Percentiles rank a stretch among this genome's conserved stretches.
Evolutionary conservation across 2,329 filamentous ascomycete genomes (phyloP).

Genomic region (Colletotrichum sp.): DNA sequence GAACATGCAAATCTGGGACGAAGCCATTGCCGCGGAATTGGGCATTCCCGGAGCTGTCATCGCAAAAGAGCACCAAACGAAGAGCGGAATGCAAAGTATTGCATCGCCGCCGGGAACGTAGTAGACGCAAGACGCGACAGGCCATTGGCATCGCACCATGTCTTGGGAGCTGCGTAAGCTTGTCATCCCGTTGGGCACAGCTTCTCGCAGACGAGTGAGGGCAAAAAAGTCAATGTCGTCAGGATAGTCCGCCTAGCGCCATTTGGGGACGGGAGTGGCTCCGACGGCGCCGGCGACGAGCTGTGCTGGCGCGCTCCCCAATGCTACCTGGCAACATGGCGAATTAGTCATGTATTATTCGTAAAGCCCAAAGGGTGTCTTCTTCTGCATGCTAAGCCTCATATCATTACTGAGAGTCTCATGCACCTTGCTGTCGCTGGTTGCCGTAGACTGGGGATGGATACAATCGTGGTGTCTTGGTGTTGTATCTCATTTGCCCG

Average conservation of each 20-base stretch:
- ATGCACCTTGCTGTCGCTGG: neutral
- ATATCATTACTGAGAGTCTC: neutral
- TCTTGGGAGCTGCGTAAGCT: constrained; percentile 20
- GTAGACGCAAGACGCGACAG: neutral
- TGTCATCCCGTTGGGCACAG: neutral
- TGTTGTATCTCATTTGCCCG: neutral
- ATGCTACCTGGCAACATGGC: neutral
- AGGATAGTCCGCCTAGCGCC: constrained; percentile 15
- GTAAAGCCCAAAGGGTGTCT: neutral
- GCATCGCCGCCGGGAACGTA: neutral
- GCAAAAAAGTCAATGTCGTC: constrained; percentile 23
- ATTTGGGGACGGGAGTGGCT: constrained; percentile 8
- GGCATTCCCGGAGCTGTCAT: neutral
- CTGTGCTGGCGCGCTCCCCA: neutral
- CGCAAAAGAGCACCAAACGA: neutral
- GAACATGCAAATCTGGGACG: neutral
- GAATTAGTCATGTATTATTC: neutral
- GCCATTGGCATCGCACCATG: constrained; percentile 7
- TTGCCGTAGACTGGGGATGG: neutral
- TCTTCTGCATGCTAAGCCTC: neutral
- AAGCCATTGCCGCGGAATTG: neutral
- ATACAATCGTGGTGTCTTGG: neutral
- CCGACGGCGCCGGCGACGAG: constrained; percentile 1
- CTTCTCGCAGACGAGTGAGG: neutral
- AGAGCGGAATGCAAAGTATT: neutral